Evolutionary conservation across 495 filamentous ascomycete species (phyloP), one percentile per base, ranked within the genome.

Genomic region (Annulohypoxylon maeteangense): DNA sequence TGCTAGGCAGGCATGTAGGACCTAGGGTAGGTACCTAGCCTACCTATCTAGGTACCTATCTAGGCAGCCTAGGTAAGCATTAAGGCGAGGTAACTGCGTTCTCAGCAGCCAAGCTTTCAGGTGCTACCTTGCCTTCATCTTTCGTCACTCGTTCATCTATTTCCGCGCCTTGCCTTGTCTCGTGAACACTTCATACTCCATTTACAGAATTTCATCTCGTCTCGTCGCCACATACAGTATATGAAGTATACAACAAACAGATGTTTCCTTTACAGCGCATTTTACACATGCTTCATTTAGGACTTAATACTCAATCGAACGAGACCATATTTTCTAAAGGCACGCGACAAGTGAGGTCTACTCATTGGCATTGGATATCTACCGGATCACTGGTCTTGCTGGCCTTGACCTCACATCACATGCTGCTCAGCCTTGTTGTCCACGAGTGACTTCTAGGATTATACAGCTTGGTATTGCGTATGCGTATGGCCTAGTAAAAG

Each of bases 391-490:
- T 18, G 32, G 23, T 44, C 47, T 67, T 56, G 59, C 27, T 29
- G 27, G 27, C 27, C 27, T 29, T 29, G 27, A 55, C 56, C 62
- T 68, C 70, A 66, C 56, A 66, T 68, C 70, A 66, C 62, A 73
- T 73, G 70, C 61, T 38, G 36, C 70, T 73, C 70, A 69, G 65
- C 65, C 65, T 69, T 69, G 25, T 40, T 69, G 62, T 69, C 62
- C 57, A 73, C 61, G 70, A 73, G 70, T 69, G 56, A 56, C 55
- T 36, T 58, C 53, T 10, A 29, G 54, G 27, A 56, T 62, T 56
- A 29, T 44, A 65, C 54, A 66, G 53, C 36, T 42, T 31, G 40
- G 40, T 20, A 16, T 44, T 44, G 40, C 40, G 18, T 68, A 55
- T 58, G 62, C 62, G 65, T 60, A 54, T 65, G 45, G 45, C 54